Evolutionary conservation across 1,284 basidiomycete genomes (phyloP), one percentile per base, ranked within the genome.

Genomic region (Boletus semigastroideus): DNA sequence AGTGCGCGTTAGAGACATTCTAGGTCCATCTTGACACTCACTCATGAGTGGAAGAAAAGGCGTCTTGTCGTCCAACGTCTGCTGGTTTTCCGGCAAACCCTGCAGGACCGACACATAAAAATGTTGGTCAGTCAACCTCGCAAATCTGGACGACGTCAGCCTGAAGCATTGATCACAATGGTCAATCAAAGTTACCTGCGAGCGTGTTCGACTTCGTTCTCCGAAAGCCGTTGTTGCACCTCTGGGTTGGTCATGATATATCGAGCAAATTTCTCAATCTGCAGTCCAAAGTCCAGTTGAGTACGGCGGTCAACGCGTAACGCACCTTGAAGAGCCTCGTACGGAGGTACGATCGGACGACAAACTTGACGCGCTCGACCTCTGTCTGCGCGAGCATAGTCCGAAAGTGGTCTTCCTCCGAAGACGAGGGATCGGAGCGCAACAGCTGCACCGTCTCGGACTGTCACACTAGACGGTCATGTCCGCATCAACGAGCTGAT

Each of bases 381-480:
- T 97, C 94, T 0, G 91, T 94, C 71, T 94, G 91, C 0, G 92
- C 93, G 42, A 96, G 84, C 74, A 92, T 87, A 39, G 94, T 88
- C 56, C 92, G 79, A 59, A 94, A 88, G 64, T 97, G 92, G 58
- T 96, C 93, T 57, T 95, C 92, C 63, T 94, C 91, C 1, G 85
- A 88, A 2, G 90, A 86, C 34, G 83, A 78, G 0, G 89, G 87
- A 66, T 94, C 91, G 25, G 83, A 81, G 7, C 87, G 79, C 22
- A 95, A 72, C 17, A 86, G 69, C 59, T 86, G 83, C 1, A 88
- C 83, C 25, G 78, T 78, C 53, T 84, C 79, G 49, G 82, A 80
- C 83, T 84, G 57, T 51, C 22, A 43, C 20, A 49, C 25, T 14
- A 34, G 44, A 27, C 40, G 25, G 36, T 42, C 42, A 50, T 42